Evolutionary conservation across 73 alveolate genomes (phyloP), one percentile per base, ranked within the genome.

Genomic region (Stentor roeselii): DNA sequence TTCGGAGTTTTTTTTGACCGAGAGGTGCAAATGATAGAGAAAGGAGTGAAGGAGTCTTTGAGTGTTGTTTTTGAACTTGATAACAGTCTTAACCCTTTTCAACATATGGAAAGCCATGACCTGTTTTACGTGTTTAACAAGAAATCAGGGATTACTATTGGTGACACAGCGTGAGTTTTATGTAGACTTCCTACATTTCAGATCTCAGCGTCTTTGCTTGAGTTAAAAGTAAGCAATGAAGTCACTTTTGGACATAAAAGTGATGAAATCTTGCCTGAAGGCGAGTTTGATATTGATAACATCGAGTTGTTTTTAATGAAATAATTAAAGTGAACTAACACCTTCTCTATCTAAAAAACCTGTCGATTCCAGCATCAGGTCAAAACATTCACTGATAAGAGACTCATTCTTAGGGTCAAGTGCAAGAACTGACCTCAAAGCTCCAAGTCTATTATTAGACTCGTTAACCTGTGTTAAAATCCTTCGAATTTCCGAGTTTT

Each of bases 391-490:
- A n/a, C 37, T 21, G 42, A 67, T 27, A 1, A 21, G 2, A 2
- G 80, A 67, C 15, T 67, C 37, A 15, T 40, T 40, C 21, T 67
- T 32, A 27, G 21, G 21, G 34, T 67, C 80, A 27, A 27, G 80
- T 67, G 37, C n/a, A 27, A 67, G 37, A 11, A 67, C 80, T 21
- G 80, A 67, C 41, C 80, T 67, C 41, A 67, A 40, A 1, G 80
- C 80, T 34, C 80, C 80, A 15, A 67, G 42, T 67, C 80, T 67
- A 67, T 67, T 67, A 11, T 67, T 40, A 21, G 80, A 67, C 14
- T n/a, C 11, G 80, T 67, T 40, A 67, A 67, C 34, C 34, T 67
- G 42, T 1, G 21, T n/a, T 30, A 67, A 30, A 34, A 67, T 21
- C 2, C 34, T 67, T 40, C 41, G n/a, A 21, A 67, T 27, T 34